Conservation (phyloP, 768 basidiomycete species). For the Lactifluus hygrophoroides region DNA sequence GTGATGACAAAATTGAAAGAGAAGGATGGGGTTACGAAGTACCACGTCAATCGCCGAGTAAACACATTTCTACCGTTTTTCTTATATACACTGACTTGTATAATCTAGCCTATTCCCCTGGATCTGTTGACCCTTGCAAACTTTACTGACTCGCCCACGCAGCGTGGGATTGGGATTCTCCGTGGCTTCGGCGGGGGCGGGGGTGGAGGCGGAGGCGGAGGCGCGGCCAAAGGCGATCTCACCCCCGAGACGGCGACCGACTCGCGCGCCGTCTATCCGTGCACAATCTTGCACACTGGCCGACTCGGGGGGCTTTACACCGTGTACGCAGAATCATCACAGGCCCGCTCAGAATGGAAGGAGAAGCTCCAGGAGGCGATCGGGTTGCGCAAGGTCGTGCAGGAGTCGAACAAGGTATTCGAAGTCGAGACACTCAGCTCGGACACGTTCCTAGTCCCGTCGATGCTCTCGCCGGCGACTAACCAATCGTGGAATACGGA, state of each 20-base stretch:
- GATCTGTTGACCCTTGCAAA: conserved; percentile 81
- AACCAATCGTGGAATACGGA: conserved; percentile 58
- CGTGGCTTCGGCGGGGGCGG: conserved; percentile 42
- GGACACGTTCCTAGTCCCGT: conserved; percentile 80
- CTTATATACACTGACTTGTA: background rate
- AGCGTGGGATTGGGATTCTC: conserved; percentile 65
- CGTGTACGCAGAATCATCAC: conserved; percentile 75
- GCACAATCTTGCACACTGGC: conserved; percentile 84
- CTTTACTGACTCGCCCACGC: conserved; percentile 72
- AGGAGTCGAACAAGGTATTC: conserved; percentile 92
- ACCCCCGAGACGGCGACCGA: conserved; percentile 42
- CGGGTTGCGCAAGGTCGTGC: conserved; percentile 72
- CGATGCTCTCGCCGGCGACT: conserved; percentile 36
- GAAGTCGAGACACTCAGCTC: conserved; percentile 85
- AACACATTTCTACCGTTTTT: conserved; percentile 21
- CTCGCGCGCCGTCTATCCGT: conserved; percentile 74
- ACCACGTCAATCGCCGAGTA: conserved; percentile 74
- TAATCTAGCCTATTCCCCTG: conserved; percentile 75
- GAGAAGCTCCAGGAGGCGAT: conserved; percentile 83
- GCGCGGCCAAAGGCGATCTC: conserved; percentile 25
- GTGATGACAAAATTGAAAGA: conserved; percentile 84
- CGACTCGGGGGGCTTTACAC: conserved; percentile 81
- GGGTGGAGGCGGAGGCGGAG: conserved; percentile 22
- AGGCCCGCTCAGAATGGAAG: conserved; percentile 80
- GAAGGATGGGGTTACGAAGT: conserved; percentile 65